A percentile compares a stretch with the other conserved stretches of the same genome.
These are phyloP conservation scores for Sphaerulina musiva DNA, from an alignment of 2,329 filamentous ascomycete genomes.

Conservation along the genomic window DNA sequence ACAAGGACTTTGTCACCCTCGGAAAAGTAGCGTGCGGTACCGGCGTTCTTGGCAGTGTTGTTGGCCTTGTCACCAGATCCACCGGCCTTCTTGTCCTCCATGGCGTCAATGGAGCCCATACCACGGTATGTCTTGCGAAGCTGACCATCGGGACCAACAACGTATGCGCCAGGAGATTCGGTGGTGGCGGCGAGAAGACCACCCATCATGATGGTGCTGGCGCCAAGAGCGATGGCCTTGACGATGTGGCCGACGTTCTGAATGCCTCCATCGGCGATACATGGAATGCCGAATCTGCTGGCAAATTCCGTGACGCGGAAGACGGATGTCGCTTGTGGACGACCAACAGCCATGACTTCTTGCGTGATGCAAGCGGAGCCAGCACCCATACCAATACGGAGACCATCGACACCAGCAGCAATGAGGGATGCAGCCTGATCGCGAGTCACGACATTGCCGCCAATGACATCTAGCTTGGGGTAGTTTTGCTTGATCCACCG, in stretches of 20 bases:
- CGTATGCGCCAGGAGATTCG: conserved; percentile 93
- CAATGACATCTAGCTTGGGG: conserved; percentile 86
- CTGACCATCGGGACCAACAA: conserved; percentile 92
- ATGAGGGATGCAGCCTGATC: conserved; percentile 92
- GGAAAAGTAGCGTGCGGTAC: conserved; percentile 96
- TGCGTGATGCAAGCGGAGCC: conserved; percentile 98
- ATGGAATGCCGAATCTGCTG: conserved; percentile 87
- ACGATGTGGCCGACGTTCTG: conserved; percentile 99
- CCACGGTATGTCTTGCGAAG: conserved; percentile 98
- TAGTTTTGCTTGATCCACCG: conserved; percentile 87
- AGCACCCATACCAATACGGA: conserved; percentile 98
- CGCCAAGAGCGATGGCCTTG: conserved; percentile 91
- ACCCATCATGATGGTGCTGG: conserved; percentile 98
- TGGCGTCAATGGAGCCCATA: conserved; percentile 97
- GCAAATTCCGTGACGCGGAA: conserved; percentile 86
- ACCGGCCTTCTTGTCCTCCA: conserved; percentile 99
- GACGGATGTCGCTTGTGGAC: conserved; percentile 89
- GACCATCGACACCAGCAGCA: conserved; percentile 86
- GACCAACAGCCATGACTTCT: conserved; percentile 98
- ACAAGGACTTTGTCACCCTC: conserved; percentile 92
- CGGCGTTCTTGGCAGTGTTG: conserved; percentile 95
- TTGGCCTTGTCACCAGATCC: conserved; percentile 61
- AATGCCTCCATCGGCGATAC: conserved; percentile 94
- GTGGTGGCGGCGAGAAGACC: conserved; percentile 94
- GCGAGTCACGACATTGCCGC: conserved; percentile 94